Percentiles rank a stretch among this genome's conserved stretches.
phyloP scores from a whole-genome alignment of 768 basidiomycete genomes.

The Cubamyces lactineus region DNA sequence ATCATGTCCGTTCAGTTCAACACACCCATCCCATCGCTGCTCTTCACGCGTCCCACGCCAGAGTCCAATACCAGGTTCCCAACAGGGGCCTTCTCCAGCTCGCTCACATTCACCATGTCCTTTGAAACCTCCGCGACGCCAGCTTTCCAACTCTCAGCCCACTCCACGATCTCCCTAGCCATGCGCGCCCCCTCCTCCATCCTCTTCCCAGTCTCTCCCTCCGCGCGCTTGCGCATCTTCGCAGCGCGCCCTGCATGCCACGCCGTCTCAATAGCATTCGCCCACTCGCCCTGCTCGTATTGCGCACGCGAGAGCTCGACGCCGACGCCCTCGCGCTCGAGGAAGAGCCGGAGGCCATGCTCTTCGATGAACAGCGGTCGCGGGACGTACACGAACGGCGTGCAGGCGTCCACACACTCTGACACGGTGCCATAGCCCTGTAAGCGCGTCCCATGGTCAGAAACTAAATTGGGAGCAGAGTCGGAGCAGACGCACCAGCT shows the following conservation, averaged over 20 bases:
- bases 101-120: background rate
- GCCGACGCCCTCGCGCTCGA: slow-evolving; percentile 66
- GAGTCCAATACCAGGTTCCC: background rate
- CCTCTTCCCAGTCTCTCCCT: slow-evolving; percentile 47
- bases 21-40: slow-evolving; percentile 5
- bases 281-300: slow-evolving; percentile 80
- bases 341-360: slow-evolving; percentile 68
- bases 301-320: slow-evolving; percentile 64
- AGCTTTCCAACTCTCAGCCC: slow-evolving; percentile 45
- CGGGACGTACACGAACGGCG: slow-evolving; percentile 81
- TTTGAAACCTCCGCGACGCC: background rate
- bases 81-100: background rate
- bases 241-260: slow-evolving; percentile 49
- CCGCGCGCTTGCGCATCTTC: slow-evolving; percentile 52
- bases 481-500: slow-evolving; percentile 56
- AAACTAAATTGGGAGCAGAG: background rate
- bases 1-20: background rate
- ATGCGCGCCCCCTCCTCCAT: slow-evolving; percentile 47
- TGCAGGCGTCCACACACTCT: slow-evolving; percentile 75
- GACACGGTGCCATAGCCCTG: slow-evolving; percentile 84
- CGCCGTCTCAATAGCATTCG: slow-evolving; percentile 59
- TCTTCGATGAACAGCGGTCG: slow-evolving; percentile 83
- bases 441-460: background rate
- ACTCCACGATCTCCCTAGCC: slow-evolving; percentile 52
- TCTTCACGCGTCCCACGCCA: background rate